Evolutionary conservation across 148 eudicot species (phyloP).

Genomic region (Chenopodium suecicum): DNA sequence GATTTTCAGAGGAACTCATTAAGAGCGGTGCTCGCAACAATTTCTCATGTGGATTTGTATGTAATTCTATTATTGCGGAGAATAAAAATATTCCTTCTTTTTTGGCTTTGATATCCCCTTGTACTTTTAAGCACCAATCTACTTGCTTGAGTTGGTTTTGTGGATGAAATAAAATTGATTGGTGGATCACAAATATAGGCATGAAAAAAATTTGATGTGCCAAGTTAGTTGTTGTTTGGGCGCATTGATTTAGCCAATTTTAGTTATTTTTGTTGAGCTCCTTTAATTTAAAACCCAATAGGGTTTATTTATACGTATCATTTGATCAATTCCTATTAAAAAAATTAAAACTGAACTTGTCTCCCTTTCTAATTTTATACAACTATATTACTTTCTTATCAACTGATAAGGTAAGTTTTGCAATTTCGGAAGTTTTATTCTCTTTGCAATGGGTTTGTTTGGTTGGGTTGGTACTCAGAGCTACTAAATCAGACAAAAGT

Average conservation of each 20-base stretch:
- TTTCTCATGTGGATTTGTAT: conserved; percentile 38
- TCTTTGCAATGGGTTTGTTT: conserved; percentile 74
- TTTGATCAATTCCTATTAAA: too few relatives aligned
- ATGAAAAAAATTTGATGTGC: too few relatives aligned
- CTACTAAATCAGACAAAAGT: conserved; percentile 42
- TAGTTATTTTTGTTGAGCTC: too few relatives aligned
- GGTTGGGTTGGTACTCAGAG: conserved; percentile 56
- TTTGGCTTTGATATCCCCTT: background rate
- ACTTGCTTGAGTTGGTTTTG: conserved; percentile 26
- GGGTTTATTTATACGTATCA: too few relatives aligned
- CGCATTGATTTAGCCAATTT: too few relatives aligned
- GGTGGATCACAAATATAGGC: background rate
- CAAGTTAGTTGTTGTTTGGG: too few relatives aligned
- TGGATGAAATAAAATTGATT: conserved; percentile 29
- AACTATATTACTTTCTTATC: too few relatives aligned
- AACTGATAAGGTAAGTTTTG: conserved; percentile 59
- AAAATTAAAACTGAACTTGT: too few relatives aligned
- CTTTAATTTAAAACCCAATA: too few relatives aligned
- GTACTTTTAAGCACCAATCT: conserved; percentile 18
- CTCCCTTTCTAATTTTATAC: too few relatives aligned
- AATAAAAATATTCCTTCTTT: conserved; percentile 20
- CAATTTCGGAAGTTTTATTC: conserved; percentile 61
- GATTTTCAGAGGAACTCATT: conserved; percentile 20
- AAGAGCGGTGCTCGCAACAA: conserved; percentile 6
- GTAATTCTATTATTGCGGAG: conserved; percentile 31